phyloP scores from a whole-genome alignment of 352 stramenopile genomes.

The Phytophthora capsici region DNA sequence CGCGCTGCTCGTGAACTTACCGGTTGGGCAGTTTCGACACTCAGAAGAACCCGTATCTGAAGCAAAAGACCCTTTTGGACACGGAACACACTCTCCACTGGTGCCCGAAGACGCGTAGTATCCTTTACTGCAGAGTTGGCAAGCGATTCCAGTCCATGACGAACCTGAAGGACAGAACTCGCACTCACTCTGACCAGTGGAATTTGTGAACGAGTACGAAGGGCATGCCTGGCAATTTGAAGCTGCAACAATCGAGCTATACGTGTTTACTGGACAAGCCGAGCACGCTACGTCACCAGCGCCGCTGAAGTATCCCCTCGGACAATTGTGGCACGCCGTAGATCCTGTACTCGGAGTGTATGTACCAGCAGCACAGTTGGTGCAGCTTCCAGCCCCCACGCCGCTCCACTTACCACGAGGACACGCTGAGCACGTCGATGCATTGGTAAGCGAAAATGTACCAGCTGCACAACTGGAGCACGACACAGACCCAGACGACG shows the following conservation, averaged over 20 bases:
- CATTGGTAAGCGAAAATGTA: slow-evolving; percentile 50
- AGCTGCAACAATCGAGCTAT: slow-evolving; percentile 30
- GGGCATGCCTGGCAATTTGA: slow-evolving; percentile 45
- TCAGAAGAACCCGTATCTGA: slow-evolving; percentile 16
- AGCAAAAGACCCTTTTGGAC: slow-evolving; percentile 50
- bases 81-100: slow-evolving; percentile 49
- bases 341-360: slow-evolving; percentile 54
- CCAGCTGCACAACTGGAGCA: slow-evolving; percentile 39
- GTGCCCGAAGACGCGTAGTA: slow-evolving; percentile 39
- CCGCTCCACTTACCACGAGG: slow-evolving; percentile 52
- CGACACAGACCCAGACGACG: slow-evolving; percentile 19
- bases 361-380: slow-evolving; percentile 48
- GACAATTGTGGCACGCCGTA: slow-evolving; percentile 54
- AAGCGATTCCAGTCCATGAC: slow-evolving; percentile 27
- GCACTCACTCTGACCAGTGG: slow-evolving; percentile 41
- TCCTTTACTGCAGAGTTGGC: slow-evolving; percentile 45
- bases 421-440: slow-evolving; percentile 51
- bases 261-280: slow-evolving; percentile 62
- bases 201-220: slow-evolving; percentile 42
- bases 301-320: slow-evolving; percentile 67
- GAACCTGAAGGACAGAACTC: slow-evolving; percentile 38
- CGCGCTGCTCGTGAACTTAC: slow-evolving; percentile 39
- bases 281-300: slow-evolving; percentile 36
- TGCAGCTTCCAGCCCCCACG: slow-evolving; percentile 38
- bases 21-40: slow-evolving; percentile 45